A percentile compares a stretch with the other conserved stretches of the same genome.
Evolutionary conservation across 345 rosid species (phyloP).

Genomic region (Zanthoxylum bungeanum): DNA sequence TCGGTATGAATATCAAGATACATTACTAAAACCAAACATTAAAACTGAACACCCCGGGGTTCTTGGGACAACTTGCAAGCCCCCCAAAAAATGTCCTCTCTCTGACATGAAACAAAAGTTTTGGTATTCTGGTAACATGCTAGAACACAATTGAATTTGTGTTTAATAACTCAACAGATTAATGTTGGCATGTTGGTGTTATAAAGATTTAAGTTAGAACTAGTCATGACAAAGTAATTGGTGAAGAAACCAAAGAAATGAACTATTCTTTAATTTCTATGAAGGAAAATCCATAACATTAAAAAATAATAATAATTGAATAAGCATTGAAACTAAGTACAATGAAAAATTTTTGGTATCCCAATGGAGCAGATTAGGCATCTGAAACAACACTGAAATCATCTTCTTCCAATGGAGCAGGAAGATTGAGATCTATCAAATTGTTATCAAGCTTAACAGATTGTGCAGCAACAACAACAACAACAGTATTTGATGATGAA

Average conservation of each 20-base stretch:
- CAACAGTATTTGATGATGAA: constrained; percentile 21
- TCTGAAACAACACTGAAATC: constrained; percentile 49
- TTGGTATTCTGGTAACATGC: background rate
- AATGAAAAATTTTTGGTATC: background rate
- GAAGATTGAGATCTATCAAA: constrained; percentile 91
- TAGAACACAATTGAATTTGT: background rate
- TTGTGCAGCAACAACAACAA: constrained; percentile 11
- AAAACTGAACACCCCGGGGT: constrained; percentile 21
- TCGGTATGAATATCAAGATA: too few species aligned
- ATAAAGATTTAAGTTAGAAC: background rate
- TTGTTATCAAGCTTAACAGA: constrained; percentile 28
- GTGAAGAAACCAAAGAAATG: constrained; percentile 4
- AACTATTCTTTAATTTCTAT: background rate
- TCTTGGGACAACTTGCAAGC: too few species aligned
- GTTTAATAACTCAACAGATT: background rate
- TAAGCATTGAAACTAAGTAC: constrained; percentile 5
- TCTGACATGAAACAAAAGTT: too few species aligned
- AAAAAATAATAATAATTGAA: constrained; percentile 1
- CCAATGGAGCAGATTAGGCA: too few species aligned
- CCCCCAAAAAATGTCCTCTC: too few species aligned
- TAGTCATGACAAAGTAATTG: background rate
- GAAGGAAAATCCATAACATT: too few species aligned
- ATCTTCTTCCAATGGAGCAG: constrained; percentile 79
- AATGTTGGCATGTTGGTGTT: background rate
- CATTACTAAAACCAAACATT: too few species aligned